Evolutionary conservation across 768 basidiomycete genomes (phyloP).

Genomic region (Termitomyces sp.): DNA sequence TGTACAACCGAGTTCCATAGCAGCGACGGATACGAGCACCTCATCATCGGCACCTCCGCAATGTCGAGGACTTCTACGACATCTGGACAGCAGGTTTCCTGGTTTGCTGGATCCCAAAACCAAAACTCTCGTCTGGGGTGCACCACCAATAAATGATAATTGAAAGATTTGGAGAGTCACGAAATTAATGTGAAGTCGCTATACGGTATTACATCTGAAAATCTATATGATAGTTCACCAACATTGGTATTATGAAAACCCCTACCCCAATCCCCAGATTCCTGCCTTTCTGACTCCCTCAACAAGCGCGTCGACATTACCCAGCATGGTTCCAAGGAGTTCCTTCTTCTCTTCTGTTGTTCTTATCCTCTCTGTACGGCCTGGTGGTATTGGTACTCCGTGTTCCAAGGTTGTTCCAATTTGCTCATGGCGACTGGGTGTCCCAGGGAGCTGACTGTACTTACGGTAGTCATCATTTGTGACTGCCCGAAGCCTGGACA

Average conservation of each 20-base stretch:
- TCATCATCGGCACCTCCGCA: background rate
- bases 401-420: conserved; percentile 8
- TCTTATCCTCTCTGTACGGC: conserved; percentile 25
- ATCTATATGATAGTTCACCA: background rate
- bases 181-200: background rate
- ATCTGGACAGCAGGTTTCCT: conserved; percentile 43
- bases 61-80: conserved; percentile 40
- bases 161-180: conserved; percentile 34
- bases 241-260: background rate
- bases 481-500: conserved; percentile 14
- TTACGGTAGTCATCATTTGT: conserved; percentile 16
- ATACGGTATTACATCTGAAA: background rate
- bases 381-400: conserved; percentile 8
- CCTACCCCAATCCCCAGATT: conserved; percentile 69
- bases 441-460: conserved; percentile 5
- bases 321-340: conserved; percentile 74
- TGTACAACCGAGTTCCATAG: background rate
- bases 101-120: conserved; percentile 50
- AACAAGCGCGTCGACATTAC: conserved; percentile 88
- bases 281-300: conserved; percentile 84
- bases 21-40: background rate
- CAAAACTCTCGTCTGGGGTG: conserved; percentile 69
- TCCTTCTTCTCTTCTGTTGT: conserved; percentile 84
- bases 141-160: conserved; percentile 60
- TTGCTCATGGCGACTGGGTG: conserved; percentile 2